Evolutionary conservation across 805 yeast species (phyloP).

Genomic region (Maudiozyma serrabonitensis): DNA sequence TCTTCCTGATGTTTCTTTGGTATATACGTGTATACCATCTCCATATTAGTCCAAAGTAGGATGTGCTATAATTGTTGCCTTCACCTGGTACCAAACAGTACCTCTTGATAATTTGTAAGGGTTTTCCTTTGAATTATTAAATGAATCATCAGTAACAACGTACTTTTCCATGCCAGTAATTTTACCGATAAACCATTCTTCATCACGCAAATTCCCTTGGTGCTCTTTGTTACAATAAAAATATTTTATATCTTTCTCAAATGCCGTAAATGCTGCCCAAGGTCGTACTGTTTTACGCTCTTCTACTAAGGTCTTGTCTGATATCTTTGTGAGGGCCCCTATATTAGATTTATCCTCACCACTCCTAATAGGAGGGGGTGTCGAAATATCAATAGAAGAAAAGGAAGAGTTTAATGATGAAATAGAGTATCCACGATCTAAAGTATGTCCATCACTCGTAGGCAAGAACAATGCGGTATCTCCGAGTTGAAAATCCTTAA

Average conservation of each 20-base stretch:
- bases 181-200: conserved; percentile 80
- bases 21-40: too few relatives aligned
- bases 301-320: neutral
- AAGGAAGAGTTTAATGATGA: conserved; percentile 27
- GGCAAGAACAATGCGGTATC: conserved; percentile 83
- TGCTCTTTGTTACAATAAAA: conserved; percentile 42
- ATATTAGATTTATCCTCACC: neutral
- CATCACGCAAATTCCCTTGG: conserved; percentile 18
- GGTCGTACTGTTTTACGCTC: conserved; percentile 29
- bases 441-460: conserved; percentile 37
- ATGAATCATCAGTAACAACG: conserved; percentile 33
- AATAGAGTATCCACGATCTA: conserved; percentile 6
- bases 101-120: conserved; percentile 62
- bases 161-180: conserved; percentile 49
- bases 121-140: conserved; percentile 31
- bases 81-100: conserved; percentile 52
- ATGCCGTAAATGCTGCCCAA: conserved; percentile 89
- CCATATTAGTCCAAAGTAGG: neutral
- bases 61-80: conserved; percentile 31
- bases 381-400: conserved; percentile 27
- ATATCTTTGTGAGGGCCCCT: too few relatives aligned
- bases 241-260: conserved; percentile 71
- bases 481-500: conserved; percentile 55
- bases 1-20: too few relatives aligned
- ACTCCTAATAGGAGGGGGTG: conserved; percentile 19